Evolutionary conservation across 805 yeast genomes (phyloP).

Genomic region (Ogataea naganishii): DNA sequence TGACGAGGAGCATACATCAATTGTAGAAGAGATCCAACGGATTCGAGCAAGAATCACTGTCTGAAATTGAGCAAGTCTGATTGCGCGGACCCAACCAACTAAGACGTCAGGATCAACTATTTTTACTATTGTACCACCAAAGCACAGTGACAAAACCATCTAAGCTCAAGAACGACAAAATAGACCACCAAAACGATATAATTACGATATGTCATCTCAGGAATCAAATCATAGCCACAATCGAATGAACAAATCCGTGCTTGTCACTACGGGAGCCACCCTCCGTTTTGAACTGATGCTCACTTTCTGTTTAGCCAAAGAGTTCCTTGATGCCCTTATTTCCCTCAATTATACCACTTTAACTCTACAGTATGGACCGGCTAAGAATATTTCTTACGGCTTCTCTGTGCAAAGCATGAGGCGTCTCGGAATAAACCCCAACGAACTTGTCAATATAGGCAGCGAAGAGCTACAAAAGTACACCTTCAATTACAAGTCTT

Average conservation of each 20-base stretch:
- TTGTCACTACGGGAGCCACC: conserved; percentile 89
- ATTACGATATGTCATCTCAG: too few species aligned
- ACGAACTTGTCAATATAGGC: conserved; percentile 11
- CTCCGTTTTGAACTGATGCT: conserved; percentile 65
- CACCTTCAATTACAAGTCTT: conserved; percentile 1
- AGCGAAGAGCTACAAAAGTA: not conserved
- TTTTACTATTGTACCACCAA: too few species aligned
- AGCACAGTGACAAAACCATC: too few species aligned
- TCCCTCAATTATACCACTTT: conserved; percentile 29
- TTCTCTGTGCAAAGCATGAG: not conserved
- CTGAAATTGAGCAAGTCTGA: too few species aligned
- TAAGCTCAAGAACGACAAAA: too few species aligned
- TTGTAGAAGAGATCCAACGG: too few species aligned
- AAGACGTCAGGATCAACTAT: too few species aligned
- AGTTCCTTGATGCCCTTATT: conserved; percentile 28
- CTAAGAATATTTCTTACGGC: not conserved
- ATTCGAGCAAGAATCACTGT: too few species aligned
- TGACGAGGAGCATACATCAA: too few species aligned
- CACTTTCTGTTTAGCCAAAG: conserved; percentile 25
- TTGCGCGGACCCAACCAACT: too few species aligned
- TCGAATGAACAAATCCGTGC: conserved; percentile 9
- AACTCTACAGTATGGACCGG: conserved; percentile 52
- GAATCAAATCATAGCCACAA: too few species aligned
- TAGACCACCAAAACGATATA: too few species aligned
- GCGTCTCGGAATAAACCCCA: conserved; percentile 17